Base-by-base conservation (phyloP, 805 yeast genomes). In the Barnettozyma sucrosica region DNA sequence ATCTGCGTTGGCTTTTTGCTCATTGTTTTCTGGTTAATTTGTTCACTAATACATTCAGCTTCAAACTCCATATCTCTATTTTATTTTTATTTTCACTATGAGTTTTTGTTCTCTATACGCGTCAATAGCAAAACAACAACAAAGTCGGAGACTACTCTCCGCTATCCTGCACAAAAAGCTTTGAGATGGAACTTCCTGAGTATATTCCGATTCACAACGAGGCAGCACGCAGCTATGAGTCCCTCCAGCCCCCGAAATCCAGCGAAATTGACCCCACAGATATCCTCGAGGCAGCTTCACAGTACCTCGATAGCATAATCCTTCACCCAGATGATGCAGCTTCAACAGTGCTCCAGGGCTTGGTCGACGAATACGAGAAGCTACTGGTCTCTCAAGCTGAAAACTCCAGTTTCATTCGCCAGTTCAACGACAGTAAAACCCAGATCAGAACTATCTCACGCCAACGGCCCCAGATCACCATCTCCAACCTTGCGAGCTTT, bases 351-450 rank as follows among this genome's bases (percentile, higher is more conserved):
- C 26, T 37, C 26, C 41, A 37, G 28, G 5, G 11, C 24, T 23
- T 55, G 3, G 19, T 56, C 25, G 46, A 43, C 16, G 32, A 61
- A 1, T 54, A 61, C 25, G 59, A 55, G 33, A 39, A 40, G 3
- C 43, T 63, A n/a, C 33, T 48, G 2, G 41, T 44, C 8, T 37
- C 61, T 3, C 54, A 54, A 28, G 25, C 33, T 19, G 54, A 55
- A 21, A 37, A 55, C 2, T 25, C 34, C 0, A 39, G 25, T 5
- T 58, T 62, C 43, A 37, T 45, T 7, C 39, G 36, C 0, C 47
- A 52, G 4, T 54, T 60, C 33, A 46, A 48, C 7, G 40, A 41
- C 23, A 51, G 61, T 5, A 55, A 50, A 19, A 18, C 39, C 1
- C 36, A 25, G 3, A 47, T 54, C 5, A 40, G 50, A 11, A 14